Conservation (phyloP, 768 basidiomycete genomes). For the Leccinum broughii region DNA sequence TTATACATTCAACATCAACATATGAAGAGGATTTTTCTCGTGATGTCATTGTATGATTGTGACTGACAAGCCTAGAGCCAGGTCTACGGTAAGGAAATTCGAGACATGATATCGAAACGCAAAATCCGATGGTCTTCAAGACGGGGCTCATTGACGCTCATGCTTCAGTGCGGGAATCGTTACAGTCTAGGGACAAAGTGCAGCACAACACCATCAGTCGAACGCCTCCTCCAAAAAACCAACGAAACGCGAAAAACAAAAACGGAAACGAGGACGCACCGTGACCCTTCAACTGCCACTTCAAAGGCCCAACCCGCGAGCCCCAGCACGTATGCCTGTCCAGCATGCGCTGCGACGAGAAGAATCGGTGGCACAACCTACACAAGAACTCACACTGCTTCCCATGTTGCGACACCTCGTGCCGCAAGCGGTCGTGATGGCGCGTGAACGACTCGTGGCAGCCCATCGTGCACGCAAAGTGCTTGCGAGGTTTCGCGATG, state of each 20-base stretch:
- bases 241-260: background rate
- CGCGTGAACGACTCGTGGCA: conserved; percentile 5
- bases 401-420: conserved; percentile 5
- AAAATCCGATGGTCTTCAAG: background rate
- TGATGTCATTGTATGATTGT: no score
- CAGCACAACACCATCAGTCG: background rate
- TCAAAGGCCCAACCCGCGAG: no score
- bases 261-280: background rate
- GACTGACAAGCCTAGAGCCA: no score
- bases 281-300: no score
- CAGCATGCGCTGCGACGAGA: conserved; percentile 6
- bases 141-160: background rate
- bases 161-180: background rate
- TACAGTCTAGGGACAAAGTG: background rate
- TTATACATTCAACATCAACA: no score
- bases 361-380: conserved; percentile 5
- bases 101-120: background rate
- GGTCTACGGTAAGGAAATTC: no score
- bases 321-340: conserved; percentile 8
- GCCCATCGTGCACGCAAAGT: conserved; percentile 5
- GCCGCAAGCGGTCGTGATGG: conserved; percentile 2
- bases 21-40: no score
- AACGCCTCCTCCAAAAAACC: background rate
- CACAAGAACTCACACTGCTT: conserved; percentile 7
- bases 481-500: background rate